Evolutionary conservation across 768 basidiomycete species (phyloP), one percentile per base, ranked within the genome.

Genomic region (Boletus tomentosulus): DNA sequence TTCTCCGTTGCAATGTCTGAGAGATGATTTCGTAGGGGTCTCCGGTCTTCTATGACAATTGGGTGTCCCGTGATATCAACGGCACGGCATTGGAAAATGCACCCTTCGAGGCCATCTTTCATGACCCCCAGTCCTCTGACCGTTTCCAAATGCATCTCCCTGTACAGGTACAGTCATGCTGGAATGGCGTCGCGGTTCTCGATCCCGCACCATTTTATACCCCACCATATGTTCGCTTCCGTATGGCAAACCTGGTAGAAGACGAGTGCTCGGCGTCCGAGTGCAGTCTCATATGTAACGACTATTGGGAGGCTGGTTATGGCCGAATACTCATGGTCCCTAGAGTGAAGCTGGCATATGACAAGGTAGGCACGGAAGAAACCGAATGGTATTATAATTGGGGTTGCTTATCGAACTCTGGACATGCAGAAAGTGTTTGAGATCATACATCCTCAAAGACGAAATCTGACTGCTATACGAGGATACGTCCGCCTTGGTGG

Each of bases 61-160:
- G 96, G 96, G 96, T 99, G 22, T 94, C 96, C 1, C 82, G 96
- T 38, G 96, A 99, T 70, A 92, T 99, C 77, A 99, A 99, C 71
- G 96, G 96, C 24, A 98, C 96, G 0, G 96, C 96, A 0, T 79
- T 99, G 49, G 96, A 99, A 71, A 99, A 99, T 68, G 94, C 94
- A 0, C 96, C 96, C 0, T 99, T 99, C 60, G 96, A 98, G 69
- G 71, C 78, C 55, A 86, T 99, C 57, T 97, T 99, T 80, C 94
- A 92, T 66, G 86, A 98, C 64, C 67, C 78, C 6, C 72, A 83
- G 25, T 89, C 89, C 2, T 80, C 84, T 12, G 76, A 82, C 42
- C 83, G 93, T 30, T 99, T 95, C 82, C 90, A 92, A 68, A 76
- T 81, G 39, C 96, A 99, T 69, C 79, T 99, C 1, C 96, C 97